Percentiles rank a stretch among this genome's conserved stretches.
Conservation (phyloP, 306 rosid species). For the Oxytropis ochrocephala region DNA sequence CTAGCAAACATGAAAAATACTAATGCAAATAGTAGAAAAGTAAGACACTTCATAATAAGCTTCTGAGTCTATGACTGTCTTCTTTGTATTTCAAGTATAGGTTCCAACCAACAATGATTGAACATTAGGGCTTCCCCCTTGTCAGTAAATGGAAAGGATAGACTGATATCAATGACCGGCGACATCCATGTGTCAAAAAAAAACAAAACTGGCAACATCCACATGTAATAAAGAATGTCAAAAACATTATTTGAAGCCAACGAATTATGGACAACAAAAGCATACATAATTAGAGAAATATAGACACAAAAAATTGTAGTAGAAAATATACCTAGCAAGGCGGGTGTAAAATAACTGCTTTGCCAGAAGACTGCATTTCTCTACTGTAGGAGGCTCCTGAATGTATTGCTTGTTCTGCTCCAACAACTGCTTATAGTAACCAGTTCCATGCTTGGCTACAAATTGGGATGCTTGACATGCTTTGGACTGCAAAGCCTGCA, state of each 20-base stretch:
- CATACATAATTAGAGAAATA: background rate
- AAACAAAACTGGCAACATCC: too few species aligned
- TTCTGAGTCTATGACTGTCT: background rate
- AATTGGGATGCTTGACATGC: constrained; percentile 76
- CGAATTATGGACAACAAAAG: background rate
- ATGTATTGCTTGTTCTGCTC: constrained; percentile 87
- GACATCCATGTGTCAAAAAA: background rate
- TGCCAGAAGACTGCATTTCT: constrained; percentile 70
- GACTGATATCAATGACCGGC: background rate
- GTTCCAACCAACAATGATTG: background rate
- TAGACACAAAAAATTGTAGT: background rate
- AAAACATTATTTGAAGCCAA: background rate
- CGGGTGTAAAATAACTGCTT: constrained; percentile 87
- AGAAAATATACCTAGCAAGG: constrained; percentile 71
- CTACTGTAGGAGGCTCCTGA: constrained; percentile 85
- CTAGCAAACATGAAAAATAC: background rate
- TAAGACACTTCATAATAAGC: background rate
- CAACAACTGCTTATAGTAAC: constrained; percentile 69
- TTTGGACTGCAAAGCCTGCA: constrained; percentile 68
- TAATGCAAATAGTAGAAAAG: background rate
- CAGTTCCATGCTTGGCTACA: constrained; percentile 49
- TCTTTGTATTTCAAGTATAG: background rate
- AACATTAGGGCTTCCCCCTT: background rate
- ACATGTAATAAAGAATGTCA: background rate
- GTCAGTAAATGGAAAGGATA: background rate